Percentiles rank a stretch among this genome's conserved stretches.
phyloP scores from a whole-genome alignment of 108 stramenopile species.

The Cyclotella sp. region DNA sequence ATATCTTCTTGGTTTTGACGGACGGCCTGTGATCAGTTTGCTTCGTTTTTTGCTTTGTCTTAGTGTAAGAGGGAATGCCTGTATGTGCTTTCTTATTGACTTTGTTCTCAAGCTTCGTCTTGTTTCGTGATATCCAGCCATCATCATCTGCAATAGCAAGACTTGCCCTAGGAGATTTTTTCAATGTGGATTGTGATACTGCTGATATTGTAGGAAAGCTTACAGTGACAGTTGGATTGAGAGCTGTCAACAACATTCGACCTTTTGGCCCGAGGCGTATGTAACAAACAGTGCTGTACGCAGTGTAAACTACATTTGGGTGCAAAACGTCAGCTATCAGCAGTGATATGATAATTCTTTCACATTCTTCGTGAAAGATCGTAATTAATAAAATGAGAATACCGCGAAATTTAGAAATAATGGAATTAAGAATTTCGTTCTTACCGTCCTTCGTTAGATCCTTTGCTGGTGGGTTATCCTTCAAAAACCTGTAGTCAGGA shows the following conservation, averaged over 20 bases:
- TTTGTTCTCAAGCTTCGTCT: conserved; percentile 28
- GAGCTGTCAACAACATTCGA: conserved; percentile 26
- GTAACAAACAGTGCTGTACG: conserved; percentile 53
- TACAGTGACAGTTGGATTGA: conserved; percentile 35
- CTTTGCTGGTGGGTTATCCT: conserved; percentile 69
- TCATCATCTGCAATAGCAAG: conserved; percentile 37
- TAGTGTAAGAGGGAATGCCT: background rate
- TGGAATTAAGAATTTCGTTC: conserved; percentile 30
- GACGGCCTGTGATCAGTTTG: conserved; percentile 2
- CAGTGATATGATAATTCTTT: conserved; percentile 32
- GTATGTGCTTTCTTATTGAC: conserved; percentile 4
- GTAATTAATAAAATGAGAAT: background rate
- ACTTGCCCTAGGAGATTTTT: conserved; percentile 22
- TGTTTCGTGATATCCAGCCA: conserved; percentile 50
- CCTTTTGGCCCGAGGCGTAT: conserved; percentile 34
- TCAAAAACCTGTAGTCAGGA: conserved; percentile 43
- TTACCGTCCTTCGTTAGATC: conserved; percentile 73
- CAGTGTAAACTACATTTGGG: conserved; percentile 54
- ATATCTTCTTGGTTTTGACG: conserved; percentile 1
- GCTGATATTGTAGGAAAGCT: conserved; percentile 35
- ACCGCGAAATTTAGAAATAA: background rate
- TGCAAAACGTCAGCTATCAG: conserved; percentile 63
- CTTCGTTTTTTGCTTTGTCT: conserved; percentile 37
- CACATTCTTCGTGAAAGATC: conserved; percentile 23
- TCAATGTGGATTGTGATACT: conserved; percentile 7